Percentiles rank a stretch among this genome's conserved stretches.
Evolutionary conservation across 2,329 filamentous ascomycete species (phyloP).

Genomic region (Zasmidium angulare): DNA sequence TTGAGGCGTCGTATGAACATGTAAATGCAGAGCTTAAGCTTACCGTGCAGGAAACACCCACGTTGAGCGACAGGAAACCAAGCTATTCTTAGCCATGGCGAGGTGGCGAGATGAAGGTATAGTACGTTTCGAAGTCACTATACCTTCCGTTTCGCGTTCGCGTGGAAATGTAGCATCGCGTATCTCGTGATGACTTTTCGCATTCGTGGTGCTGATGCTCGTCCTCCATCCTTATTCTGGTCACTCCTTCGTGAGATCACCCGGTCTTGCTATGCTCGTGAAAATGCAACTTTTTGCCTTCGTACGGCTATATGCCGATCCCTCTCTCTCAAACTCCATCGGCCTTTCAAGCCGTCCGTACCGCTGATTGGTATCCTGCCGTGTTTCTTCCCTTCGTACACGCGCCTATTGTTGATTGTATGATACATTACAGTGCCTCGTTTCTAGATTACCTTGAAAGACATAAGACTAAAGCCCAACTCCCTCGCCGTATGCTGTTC

Average conservation of each 20-base stretch:
- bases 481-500: conserved; percentile 1
- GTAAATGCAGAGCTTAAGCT: not conserved
- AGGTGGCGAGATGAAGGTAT: not conserved
- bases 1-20: not conserved
- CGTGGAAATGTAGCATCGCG: no score
- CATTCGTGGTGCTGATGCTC: no score
- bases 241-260: no score
- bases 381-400: not conserved
- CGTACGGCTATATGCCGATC: not conserved
- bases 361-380: not conserved
- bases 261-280: no score
- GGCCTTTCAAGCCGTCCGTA: no score
- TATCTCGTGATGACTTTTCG: no score
- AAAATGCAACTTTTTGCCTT: no score
- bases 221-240: no score
- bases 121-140: no score
- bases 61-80: not conserved
- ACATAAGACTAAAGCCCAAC: not conserved
- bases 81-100: not conserved
- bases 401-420: not conserved
- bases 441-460: not conserved
- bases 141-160: no score
- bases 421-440: not conserved
- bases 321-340: no score
- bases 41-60: not conserved